These are phyloP conservation scores for Jaenimonas drosophilae DNA, from an alignment of 208 protist species.

Conservation along the genomic window DNA sequence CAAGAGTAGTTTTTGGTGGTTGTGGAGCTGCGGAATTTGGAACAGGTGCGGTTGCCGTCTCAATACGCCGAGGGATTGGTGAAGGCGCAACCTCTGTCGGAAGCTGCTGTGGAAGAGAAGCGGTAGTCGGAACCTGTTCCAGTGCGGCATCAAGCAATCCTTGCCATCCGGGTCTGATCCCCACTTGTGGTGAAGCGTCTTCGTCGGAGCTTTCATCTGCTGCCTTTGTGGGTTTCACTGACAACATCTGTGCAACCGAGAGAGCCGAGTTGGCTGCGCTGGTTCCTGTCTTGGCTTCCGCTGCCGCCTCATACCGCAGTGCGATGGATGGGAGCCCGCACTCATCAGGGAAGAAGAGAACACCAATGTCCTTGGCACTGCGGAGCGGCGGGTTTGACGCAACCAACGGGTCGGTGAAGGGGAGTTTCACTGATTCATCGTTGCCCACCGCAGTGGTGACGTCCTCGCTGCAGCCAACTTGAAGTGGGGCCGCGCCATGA, in stretches of 20 bases:
- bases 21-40: background rate
- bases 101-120: no score
- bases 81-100: no score
- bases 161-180: background rate
- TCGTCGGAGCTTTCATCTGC: conserved; percentile 12
- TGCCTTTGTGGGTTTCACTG: conserved; percentile 13
- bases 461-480: conserved; percentile 1
- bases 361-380: conserved; percentile 8
- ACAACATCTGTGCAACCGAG: conserved; percentile 27
- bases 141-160: conserved; percentile 5
- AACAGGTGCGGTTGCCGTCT: background rate
- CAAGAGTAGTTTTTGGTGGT: background rate
- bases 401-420: conserved; percentile 9
- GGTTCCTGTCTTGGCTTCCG: conserved; percentile 1
- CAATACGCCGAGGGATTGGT: background rate
- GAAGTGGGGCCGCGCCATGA: background rate
- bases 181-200: no score
- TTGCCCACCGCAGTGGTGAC: background rate
- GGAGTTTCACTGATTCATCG: conserved; percentile 8
- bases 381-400: conserved; percentile 11
- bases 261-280: conserved; percentile 20
- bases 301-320: conserved; percentile 17
- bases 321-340: conserved; percentile 30
- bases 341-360: conserved; percentile 62
- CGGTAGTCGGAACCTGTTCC: background rate